phyloP scores from a whole-genome alignment of 2,329 filamentous ascomycete genomes.

The Hymenoscyphus fructigenus region DNA sequence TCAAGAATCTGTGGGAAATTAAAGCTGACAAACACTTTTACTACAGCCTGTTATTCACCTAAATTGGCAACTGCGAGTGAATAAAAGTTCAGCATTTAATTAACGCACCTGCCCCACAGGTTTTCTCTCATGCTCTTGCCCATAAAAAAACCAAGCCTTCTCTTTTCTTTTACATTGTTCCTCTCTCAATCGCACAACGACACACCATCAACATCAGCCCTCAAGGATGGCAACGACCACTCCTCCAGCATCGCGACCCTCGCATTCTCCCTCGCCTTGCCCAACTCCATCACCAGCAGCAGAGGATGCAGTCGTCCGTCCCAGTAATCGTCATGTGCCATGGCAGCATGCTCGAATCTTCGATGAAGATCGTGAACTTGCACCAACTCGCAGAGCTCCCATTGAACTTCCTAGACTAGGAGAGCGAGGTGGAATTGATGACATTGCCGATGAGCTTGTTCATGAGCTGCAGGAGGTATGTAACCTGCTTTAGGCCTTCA shows the following conservation, averaged over 20 bases:
- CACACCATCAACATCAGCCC: neutral
- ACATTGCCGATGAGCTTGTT: neutral
- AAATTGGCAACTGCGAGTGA: neutral
- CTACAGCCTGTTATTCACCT: too few relatives aligned
- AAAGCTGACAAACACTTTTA: too few relatives aligned
- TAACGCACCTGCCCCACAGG: neutral
- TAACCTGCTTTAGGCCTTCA: neutral
- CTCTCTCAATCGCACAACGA: neutral
- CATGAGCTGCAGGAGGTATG: neutral
- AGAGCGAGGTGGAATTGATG: neutral
- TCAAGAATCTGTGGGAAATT: too few relatives aligned
- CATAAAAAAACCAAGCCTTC: neutral
- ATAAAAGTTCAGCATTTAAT: neutral
- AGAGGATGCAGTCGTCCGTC: neutral
- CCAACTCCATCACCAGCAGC: neutral
- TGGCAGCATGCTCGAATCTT: constrained; percentile 1
- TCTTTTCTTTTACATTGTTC: neutral
- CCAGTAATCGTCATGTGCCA: neutral
- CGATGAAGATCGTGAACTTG: neutral
- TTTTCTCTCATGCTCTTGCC: neutral
- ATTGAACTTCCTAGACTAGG: neutral
- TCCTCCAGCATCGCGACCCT: neutral
- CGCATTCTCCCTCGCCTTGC: neutral
- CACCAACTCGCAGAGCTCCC: neutral
- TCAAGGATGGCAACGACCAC: neutral